These are phyloP conservation scores for Combretum micranthum DNA, from an alignment of 345 rosid genomes.

Conservation along the genomic window DNA sequence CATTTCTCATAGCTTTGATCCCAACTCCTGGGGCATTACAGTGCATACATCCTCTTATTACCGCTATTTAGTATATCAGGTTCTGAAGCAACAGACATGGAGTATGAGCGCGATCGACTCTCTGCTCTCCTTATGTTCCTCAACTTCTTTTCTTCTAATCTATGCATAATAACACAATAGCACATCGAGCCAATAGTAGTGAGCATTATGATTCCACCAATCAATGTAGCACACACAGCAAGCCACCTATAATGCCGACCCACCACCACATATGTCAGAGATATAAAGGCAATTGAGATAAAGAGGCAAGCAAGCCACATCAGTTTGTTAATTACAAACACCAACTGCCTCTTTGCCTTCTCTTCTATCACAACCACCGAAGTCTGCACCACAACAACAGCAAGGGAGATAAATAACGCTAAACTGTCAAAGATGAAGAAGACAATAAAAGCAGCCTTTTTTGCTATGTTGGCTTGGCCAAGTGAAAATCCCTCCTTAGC, in stretches of 20 bases:
- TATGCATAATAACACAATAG: conserved; percentile 67
- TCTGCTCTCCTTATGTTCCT: conserved; percentile 74
- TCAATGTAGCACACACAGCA: conserved; percentile 66
- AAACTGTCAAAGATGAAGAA: conserved; percentile 91
- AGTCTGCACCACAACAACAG: conserved; percentile 98
- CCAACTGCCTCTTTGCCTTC: conserved; percentile 93
- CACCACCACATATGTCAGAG: conserved; percentile 86
- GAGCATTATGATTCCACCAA: conserved; percentile 85
- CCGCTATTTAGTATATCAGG: conserved; percentile 68
- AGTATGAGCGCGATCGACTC: conserved; percentile 69
- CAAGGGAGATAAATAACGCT: conserved; percentile 97
- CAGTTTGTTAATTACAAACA: conserved; percentile 94
- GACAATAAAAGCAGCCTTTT: conserved; percentile 57
- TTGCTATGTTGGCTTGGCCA: conserved; percentile 81
- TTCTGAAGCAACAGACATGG: conserved; percentile 73
- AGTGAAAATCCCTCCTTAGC: conserved; percentile 28
- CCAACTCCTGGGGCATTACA: conserved; percentile 18
- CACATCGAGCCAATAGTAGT: conserved; percentile 96
- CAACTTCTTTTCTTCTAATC: conserved; percentile 79
- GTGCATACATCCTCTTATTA: conserved; percentile 85
- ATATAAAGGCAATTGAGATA: conserved; percentile 81
- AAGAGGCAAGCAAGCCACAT: conserved; percentile 98
- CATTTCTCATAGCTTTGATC: background rate
- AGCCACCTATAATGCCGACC: conserved; percentile 74
- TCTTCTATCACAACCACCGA: conserved; percentile 96